Base-by-base conservation (phyloP, 306 rosid genomes). In the Gastrolobium villosum region DNA sequence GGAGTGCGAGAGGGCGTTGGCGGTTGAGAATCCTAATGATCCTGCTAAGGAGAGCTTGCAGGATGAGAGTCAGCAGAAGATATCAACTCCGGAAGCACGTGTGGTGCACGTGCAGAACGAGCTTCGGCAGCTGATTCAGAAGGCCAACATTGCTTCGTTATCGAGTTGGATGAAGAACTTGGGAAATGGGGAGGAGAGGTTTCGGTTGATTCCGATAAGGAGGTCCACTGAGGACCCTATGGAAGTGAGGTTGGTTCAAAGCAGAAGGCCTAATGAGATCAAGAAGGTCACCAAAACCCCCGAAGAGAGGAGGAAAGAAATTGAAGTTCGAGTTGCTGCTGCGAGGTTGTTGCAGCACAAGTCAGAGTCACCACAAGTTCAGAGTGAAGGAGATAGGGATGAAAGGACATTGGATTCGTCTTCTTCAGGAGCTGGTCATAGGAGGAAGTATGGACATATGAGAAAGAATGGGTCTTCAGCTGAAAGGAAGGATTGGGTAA, bases 261-360 rank as follows among this genome's bases (percentile, higher is more conserved):
- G 93, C 48, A 87, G 92, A 72, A 83, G 98, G 92, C 97, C 99
- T 4, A 96, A 96, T 69, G 99, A 96, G 89, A 96, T 96, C 46
- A 96, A 93, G 85, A 96, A 93, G 88, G 97, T 89, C 10, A 90
- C 94, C 31, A 96, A 93, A 85, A 93, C 99, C 0, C 93, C 85
- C 0, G 99, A 96, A 70, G 99, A 96, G 83, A 85, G 98, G 32
- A 83, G 99, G 69, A 91, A 93, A 78, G 98, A 96, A 87, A 93
- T 96, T 61, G 99, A 93, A 86, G 99, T 96, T 11, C 86, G 96
- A 41, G 97, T 96, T 6, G 99, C 99, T 10, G 99, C 99, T 14
- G 99, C 99, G 13, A 91, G 99, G 88, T 69, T 96, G 50, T 40
- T 96, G 91, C 99, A 93, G 88, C 97, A 95, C 45, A 88, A 95